These are phyloP conservation scores for Aureobasidium sp. DNA, from an alignment of 2,329 filamentous ascomycete genomes.

Conservation along the genomic window DNA sequence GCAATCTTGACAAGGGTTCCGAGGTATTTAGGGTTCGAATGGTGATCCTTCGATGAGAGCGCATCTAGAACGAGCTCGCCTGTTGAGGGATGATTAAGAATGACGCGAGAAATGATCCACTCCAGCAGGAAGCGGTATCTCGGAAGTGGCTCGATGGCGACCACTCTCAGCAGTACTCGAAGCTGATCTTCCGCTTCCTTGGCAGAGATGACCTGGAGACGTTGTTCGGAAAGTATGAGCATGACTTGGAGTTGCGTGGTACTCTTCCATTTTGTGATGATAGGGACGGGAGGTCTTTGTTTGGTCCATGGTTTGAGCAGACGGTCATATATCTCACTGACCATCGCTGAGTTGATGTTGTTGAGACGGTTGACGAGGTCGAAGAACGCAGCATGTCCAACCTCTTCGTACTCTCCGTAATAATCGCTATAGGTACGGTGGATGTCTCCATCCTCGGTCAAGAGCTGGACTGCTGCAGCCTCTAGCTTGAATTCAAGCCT, in stretches of 20 bases:
- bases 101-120: slow-evolving; percentile 39
- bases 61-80: slow-evolving; percentile 27
- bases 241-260: slow-evolving; percentile 39
- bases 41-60: slow-evolving; percentile 33
- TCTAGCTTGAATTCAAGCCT: slow-evolving; percentile 39
- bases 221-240: slow-evolving; percentile 34
- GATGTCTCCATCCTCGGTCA: slow-evolving; percentile 23
- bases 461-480: slow-evolving; percentile 27
- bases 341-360: slow-evolving; percentile 18
- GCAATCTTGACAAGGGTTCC: slow-evolving; percentile 41
- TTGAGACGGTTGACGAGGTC: slow-evolving; percentile 35
- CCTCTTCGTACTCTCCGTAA: slow-evolving; percentile 35
- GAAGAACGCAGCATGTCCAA: slow-evolving; percentile 37
- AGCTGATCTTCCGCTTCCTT: slow-evolving; percentile 27
- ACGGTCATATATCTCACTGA: slow-evolving; percentile 24
- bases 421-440: slow-evolving; percentile 31
- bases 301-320: slow-evolving; percentile 35
- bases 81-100: slow-evolving; percentile 27
- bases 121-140: slow-evolving; percentile 39
- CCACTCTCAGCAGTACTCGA: slow-evolving; percentile 30
- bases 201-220: slow-evolving; percentile 16
- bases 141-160: slow-evolving; percentile 39
- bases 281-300: slow-evolving; percentile 35
- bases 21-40: slow-evolving; percentile 39
- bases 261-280: slow-evolving; percentile 41